Percentiles rank a stretch among this genome's conserved stretches.
Evolutionary conservation across 2,329 filamentous ascomycete genomes (phyloP).

Genomic region (Pseudogymnoascus sp.): DNA sequence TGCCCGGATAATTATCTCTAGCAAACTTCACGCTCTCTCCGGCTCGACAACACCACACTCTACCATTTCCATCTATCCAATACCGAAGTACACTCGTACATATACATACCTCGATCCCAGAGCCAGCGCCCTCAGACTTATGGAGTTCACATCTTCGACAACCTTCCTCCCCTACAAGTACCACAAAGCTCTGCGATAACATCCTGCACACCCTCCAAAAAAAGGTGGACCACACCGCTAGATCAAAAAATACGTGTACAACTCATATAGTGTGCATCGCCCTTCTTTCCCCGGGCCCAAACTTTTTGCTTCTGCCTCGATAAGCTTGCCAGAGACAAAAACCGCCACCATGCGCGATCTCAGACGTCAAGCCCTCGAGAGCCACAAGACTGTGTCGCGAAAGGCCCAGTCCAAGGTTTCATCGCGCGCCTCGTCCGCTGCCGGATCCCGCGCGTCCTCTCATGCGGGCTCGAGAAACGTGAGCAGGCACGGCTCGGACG

Average conservation of each 20-base stretch:
- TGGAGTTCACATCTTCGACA: not conserved
- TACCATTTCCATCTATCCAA: not conserved
- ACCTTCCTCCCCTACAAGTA: not conserved
- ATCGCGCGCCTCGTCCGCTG: conserved; percentile 40
- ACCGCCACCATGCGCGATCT: conserved; percentile 30
- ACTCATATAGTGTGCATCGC: not conserved
- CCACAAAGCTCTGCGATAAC: conserved; percentile 6
- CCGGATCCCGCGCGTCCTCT: conserved; percentile 40
- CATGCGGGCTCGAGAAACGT: conserved; percentile 39
- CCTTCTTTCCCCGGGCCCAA: not conserved
- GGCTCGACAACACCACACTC: not conserved
- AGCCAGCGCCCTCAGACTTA: conserved; percentile 2
- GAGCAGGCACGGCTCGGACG: conserved; percentile 45
- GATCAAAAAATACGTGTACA: not conserved
- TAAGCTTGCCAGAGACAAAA: not conserved
- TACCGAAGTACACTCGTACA: not conserved
- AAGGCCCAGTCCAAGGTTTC: conserved; percentile 43
- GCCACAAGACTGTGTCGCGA: conserved; percentile 49
- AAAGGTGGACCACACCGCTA: conserved; percentile 6
- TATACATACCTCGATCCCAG: not conserved
- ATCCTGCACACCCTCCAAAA: not conserved
- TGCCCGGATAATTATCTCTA: conserved; percentile 3
- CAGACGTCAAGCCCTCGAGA: conserved; percentile 47
- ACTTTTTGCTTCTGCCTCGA: not conserved
- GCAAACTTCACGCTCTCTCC: not conserved